phyloP scores from a whole-genome alignment of 345 rosid species.

The Acer negundo region DNA sequence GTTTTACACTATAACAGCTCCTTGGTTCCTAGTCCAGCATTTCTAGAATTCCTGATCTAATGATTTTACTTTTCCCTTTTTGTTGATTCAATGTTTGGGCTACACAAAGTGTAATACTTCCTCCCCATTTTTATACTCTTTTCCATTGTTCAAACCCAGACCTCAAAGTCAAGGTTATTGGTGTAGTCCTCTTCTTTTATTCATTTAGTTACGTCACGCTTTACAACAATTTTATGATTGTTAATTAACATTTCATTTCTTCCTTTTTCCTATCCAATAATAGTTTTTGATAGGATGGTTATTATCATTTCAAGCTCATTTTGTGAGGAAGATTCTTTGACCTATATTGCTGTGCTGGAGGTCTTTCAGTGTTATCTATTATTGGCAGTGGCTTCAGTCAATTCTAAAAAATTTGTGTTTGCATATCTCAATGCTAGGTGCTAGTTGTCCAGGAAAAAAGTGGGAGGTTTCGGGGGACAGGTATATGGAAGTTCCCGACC shows the following conservation, averaged over 20 bases:
- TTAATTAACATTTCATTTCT: not conserved
- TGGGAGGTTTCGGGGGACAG: constrained; percentile 55
- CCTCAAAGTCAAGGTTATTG: not conserved
- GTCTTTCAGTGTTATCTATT: constrained; percentile 1
- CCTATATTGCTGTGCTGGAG: not conserved
- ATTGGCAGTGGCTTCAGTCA: not conserved
- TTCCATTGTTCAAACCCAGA: not conserved
- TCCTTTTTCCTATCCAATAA: not conserved
- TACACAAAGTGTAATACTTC: not conserved
- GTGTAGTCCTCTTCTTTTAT: not conserved
- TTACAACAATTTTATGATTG: not conserved
- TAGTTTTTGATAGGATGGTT: not conserved
- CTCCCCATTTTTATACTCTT: not conserved
- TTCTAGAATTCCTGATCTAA: not conserved
- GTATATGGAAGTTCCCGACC: constrained; percentile 89
- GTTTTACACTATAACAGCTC: not conserved
- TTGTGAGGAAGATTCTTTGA: not conserved
- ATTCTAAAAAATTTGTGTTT: constrained; percentile 5
- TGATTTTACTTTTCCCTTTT: not conserved
- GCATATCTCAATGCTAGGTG: constrained; percentile 40
- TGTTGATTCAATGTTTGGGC: not conserved
- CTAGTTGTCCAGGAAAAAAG: constrained; percentile 81
- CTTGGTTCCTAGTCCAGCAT: not conserved
- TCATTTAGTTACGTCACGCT: not conserved
- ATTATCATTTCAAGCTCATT: constrained; percentile 7